Percentiles rank a stretch among this genome's conserved stretches.
Conservation (phyloP, 306 rosid species). For the Quercus mongolica region DNA sequence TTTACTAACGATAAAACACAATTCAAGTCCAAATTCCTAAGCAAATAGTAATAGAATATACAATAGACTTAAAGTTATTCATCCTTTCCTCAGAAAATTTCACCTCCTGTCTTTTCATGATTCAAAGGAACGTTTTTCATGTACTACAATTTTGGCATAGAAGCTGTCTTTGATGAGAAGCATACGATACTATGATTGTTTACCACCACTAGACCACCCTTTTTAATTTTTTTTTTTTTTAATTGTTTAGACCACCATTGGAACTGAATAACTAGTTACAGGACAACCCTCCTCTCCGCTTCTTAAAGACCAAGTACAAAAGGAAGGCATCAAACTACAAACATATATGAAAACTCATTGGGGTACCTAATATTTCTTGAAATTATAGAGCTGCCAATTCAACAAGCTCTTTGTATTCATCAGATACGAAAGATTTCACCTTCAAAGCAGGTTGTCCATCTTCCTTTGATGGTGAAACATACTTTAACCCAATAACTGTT, state of each 20-base stretch:
- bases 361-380: not conserved
- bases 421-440: conserved; percentile 62
- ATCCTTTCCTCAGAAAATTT: no score
- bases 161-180: not conserved
- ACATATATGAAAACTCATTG: not conserved
- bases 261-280: not conserved
- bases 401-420: conserved; percentile 55
- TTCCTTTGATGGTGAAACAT: conserved; percentile 54
- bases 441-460: conserved; percentile 51
- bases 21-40: no score
- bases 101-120: no score
- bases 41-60: no score
- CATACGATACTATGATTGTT: not conserved
- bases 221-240: no score
- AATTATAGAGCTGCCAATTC: conserved; percentile 46
- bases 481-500: conserved; percentile 81
- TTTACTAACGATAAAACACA: no score
- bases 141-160: not conserved
- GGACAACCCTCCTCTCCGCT: not conserved
- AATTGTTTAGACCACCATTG: not conserved
- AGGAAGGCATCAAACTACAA: not conserved
- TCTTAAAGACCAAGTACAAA: not conserved
- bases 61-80: no score
- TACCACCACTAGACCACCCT: not conserved
- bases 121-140: not conserved